Conservation (phyloP, 805 yeast genomes). For the Candida maesae region DNA sequence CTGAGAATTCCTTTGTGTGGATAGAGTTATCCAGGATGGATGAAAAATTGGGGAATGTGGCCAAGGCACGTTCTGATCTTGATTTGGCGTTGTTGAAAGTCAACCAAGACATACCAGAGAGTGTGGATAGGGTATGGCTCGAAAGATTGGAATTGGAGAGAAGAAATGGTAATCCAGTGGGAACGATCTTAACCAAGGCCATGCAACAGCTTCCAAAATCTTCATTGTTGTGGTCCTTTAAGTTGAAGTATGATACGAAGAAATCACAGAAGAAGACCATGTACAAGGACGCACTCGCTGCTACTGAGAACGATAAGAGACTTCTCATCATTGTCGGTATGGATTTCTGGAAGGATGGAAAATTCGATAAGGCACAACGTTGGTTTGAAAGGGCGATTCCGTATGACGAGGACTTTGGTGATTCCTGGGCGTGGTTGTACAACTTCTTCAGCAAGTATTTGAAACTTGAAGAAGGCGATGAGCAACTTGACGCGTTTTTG, state of each 20-base stretch:
- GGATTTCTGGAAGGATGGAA: constrained; percentile 63
- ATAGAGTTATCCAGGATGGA: constrained; percentile 45
- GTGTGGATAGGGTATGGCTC: constrained; percentile 44
- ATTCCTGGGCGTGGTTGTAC: constrained; percentile 68
- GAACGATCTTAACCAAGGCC: constrained; percentile 53
- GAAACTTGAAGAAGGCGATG: constrained; percentile 21
- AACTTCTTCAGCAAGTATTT: constrained; percentile 37
- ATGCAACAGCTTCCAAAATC: constrained; percentile 55
- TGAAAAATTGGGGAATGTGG: constrained; percentile 33
- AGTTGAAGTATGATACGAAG: constrained; percentile 42
- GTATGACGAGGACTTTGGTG: constrained; percentile 62
- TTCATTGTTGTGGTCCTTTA: constrained; percentile 62
- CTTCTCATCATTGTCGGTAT: constrained; percentile 64
- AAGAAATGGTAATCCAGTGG: constrained; percentile 50
- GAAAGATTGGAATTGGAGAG: constrained; percentile 58
- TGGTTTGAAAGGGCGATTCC: constrained; percentile 73
- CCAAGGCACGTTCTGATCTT: constrained; percentile 66
- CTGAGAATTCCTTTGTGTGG: constrained; percentile 51
- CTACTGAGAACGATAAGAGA: constrained; percentile 55
- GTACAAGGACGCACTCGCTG: constrained; percentile 66
- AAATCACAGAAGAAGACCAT: constrained; percentile 51
- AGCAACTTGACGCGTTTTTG: constrained; percentile 36
- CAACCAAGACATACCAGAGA: constrained; percentile 41
- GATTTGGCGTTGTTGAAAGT: constrained; percentile 55
- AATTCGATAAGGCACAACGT: constrained; percentile 54